A percentile compares a stretch with the other conserved stretches of the same genome.
These are phyloP conservation scores for Blastobotrys arbuscula DNA, from an alignment of 1,139 yeast genomes.

Conservation along the genomic window DNA sequence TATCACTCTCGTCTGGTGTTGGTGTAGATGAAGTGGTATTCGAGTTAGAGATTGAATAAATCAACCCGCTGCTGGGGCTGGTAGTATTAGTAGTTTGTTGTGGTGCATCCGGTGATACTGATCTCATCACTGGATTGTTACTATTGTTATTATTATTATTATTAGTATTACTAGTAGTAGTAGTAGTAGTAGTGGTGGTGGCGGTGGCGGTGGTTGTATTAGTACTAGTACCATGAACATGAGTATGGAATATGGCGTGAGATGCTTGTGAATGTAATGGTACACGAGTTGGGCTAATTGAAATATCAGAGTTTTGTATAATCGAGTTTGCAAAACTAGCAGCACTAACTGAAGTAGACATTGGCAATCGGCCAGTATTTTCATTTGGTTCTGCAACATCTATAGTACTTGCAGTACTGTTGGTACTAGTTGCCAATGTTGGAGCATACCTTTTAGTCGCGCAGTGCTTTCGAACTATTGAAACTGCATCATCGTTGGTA, in stretches of 20 bases:
- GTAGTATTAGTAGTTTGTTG: not conserved
- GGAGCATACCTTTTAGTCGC: not conserved
- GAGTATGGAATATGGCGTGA: conserved; percentile 10
- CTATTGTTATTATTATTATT: not conserved
- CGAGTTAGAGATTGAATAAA: not conserved
- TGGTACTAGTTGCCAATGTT: not conserved
- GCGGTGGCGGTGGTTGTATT: not conserved
- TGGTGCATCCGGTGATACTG: conserved; percentile 5
- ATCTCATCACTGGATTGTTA: conserved; percentile 3
- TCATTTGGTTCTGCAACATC: not conserved
- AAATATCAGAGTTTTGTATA: conserved; percentile 9
- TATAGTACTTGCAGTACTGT: not conserved
- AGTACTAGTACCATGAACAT: conserved; percentile 7
- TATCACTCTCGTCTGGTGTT: not conserved
- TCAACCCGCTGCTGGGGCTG: not conserved
- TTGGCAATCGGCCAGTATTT: conserved; percentile 3
- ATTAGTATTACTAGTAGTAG: not conserved
- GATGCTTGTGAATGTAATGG: conserved; percentile 11
- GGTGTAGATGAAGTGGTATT: not conserved
- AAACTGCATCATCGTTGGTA: conserved; percentile 1
- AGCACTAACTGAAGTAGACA: conserved; percentile 8
- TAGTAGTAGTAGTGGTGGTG: not conserved
- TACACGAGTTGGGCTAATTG: conserved; percentile 1
- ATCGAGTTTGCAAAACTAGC: conserved; percentile 10
- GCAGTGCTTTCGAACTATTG: conserved; percentile 4